Evolutionary conservation across 306 rosid genomes (phyloP), one percentile per base, ranked within the genome.

Genomic region (Cucumis cinereus): DNA sequence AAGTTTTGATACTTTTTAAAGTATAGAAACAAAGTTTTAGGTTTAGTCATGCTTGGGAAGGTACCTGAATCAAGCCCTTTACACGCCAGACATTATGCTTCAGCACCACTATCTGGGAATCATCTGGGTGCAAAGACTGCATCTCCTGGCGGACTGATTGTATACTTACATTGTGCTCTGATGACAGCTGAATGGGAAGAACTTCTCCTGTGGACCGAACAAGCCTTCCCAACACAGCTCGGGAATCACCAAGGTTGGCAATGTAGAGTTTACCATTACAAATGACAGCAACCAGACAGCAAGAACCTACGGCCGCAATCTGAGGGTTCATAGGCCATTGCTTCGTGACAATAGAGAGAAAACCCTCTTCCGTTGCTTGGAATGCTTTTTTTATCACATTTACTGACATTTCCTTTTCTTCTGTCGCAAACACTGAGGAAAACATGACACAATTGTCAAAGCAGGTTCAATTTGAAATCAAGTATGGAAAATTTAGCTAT

Each of bases 31-130:
- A 43, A 73, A 73, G 20, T 38, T 19, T 58, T 9, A 41, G 73
- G 35, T 22, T 47, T 40, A 47, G 6, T 14, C 40, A 45, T 2
- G 41, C 23, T 24, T 13, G 9, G 41, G 33, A 72, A 24, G 41
- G 41, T 88, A 91, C 98, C 96, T 93, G 97, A 85, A 93, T 93
- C 84, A 93, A 86, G 74, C 98, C 98, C 89, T 91, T 93, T 78
- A 91, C 98, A 5, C 97, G 98, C 98, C 98, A 93, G 47, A 93
- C 98, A 63, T 93, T 90, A 81, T 91, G 98, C 87, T 91, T 93
- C 43, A 89, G 83, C 80, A 93, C 96, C 72, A 93, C 98, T 0
- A 93, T 91, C 20, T 66, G 87, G 0, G 96, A 73, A 84, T 93
- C 98, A 80, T 93, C 97, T 0, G 98, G 97, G 83, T 93, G 98